A percentile compares a stretch with the other conserved stretches of the same genome.
Conservation (phyloP, 345 rosid genomes). For the Hibiscus tridactylites region DNA sequence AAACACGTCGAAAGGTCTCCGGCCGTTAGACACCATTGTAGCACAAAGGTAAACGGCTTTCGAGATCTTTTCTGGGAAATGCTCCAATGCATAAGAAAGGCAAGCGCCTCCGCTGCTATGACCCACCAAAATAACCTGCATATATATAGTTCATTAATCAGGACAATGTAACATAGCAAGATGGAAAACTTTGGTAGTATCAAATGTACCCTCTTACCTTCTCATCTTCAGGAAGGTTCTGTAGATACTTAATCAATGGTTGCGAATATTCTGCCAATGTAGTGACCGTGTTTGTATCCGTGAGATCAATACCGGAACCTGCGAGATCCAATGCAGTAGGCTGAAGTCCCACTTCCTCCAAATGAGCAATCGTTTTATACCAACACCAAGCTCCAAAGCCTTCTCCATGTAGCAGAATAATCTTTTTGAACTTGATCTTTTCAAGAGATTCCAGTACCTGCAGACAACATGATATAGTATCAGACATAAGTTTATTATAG, state of each 20-base stretch:
- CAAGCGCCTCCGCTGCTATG: conserved; percentile 92
- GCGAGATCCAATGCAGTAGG: conserved; percentile 73
- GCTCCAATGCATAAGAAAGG: conserved; percentile 75
- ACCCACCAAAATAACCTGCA: conserved; percentile 81
- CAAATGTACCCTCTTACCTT: conserved; percentile 39
- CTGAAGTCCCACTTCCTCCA: conserved; percentile 78
- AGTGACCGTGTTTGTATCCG: conserved; percentile 51
- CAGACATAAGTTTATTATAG: neutral
- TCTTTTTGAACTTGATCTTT: conserved; percentile 45
- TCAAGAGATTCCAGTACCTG: conserved; percentile 70
- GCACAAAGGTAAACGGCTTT: conserved; percentile 81
- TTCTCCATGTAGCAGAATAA: conserved; percentile 79
- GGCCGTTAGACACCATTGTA: conserved; percentile 81
- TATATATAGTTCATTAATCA: neutral
- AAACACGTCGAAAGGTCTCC: conserved; percentile 86
- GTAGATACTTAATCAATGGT: conserved; percentile 58
- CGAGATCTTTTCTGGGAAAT: conserved; percentile 62
- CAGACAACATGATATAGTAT: neutral
- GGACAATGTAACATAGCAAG: neutral
- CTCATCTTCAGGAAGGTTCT: conserved; percentile 71
- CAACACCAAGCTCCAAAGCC: conserved; percentile 99
- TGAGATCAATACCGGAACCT: conserved; percentile 77
- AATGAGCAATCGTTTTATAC: conserved; percentile 75
- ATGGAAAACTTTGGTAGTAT: neutral
- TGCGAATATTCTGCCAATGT: conserved; percentile 77